A percentile compares a stretch with the other conserved stretches of the same genome.
Evolutionary conservation across 202 grass and related monocot species (phyloP).

Genomic region (Elaeis oleifera): DNA sequence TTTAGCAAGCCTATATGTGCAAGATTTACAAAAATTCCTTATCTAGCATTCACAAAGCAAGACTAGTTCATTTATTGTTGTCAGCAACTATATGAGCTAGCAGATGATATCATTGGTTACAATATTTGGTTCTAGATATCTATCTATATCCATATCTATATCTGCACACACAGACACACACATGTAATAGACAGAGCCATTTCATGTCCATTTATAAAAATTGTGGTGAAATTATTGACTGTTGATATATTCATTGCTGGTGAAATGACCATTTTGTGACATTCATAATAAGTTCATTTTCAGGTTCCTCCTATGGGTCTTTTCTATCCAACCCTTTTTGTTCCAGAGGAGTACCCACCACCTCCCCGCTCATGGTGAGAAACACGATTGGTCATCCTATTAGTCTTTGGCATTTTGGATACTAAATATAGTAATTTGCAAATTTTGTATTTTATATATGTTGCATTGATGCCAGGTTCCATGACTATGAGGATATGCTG

Average conservation of each 20-base stretch:
- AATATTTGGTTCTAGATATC: too few relatives aligned
- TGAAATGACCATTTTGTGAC: too few relatives aligned
- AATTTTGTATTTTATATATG: neutral
- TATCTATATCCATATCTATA: too few relatives aligned
- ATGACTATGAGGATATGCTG: conserved; percentile 92
- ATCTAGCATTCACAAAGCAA: too few relatives aligned
- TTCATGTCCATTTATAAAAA: neutral
- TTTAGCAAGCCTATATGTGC: too few relatives aligned
- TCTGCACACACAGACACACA: too few relatives aligned
- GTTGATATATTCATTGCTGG: too few relatives aligned
- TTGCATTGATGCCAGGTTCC: conserved; percentile 46
- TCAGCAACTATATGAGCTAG: too few relatives aligned
- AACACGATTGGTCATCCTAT: conserved; percentile 3
- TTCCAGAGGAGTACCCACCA: conserved; percentile 73
- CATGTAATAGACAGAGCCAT: too few relatives aligned
- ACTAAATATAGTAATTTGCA: neutral
- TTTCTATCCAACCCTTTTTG: conserved; percentile 83
- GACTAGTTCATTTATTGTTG: too few relatives aligned
- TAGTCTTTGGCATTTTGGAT: neutral
- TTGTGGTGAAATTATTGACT: neutral
- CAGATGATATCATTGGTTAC: too few relatives aligned
- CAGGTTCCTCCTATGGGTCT: conserved; percentile 98
- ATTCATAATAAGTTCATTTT: neutral
- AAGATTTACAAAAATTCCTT: too few relatives aligned
- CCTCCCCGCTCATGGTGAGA: conserved; percentile 83